Percentiles rank a stretch among this genome's conserved stretches.
These are phyloP conservation scores for Fraxinus sp. DNA, from an alignment of 305 asterid genomes.

Conservation along the genomic window DNA sequence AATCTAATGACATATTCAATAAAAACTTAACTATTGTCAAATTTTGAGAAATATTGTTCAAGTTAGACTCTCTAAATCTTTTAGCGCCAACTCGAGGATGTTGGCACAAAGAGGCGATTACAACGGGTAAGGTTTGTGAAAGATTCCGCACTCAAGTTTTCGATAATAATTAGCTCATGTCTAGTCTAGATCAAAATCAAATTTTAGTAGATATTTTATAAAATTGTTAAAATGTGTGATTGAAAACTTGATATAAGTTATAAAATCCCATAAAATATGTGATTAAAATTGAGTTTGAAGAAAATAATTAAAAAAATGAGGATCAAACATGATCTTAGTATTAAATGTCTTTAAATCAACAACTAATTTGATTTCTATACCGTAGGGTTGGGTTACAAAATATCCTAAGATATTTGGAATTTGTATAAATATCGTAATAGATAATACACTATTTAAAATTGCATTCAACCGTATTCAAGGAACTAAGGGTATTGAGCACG, in stretches of 20 bases:
- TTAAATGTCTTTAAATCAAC: neutral
- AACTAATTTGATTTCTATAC: neutral
- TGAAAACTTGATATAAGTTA: too few relatives aligned
- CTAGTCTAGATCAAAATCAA: neutral
- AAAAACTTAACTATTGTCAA: neutral
- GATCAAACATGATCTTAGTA: neutral
- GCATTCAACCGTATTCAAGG: neutral
- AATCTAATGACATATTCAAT: neutral
- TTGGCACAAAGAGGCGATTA: neutral
- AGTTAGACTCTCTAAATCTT: neutral
- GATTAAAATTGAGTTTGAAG: too few relatives aligned
- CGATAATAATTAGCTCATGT: neutral
- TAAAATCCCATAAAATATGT: too few relatives aligned
- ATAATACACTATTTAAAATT: neutral
- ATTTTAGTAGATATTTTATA: too few relatives aligned
- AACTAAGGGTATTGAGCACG: neutral
- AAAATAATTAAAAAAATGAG: too few relatives aligned
- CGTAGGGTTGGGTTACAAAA: neutral
- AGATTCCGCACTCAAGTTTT: neutral
- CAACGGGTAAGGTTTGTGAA: neutral
- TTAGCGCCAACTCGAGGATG: neutral
- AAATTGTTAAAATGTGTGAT: too few relatives aligned
- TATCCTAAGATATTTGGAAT: neutral
- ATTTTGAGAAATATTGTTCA: neutral
- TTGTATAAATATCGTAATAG: neutral